Percentiles rank a stretch among this genome's conserved stretches.
These are phyloP conservation scores for Trypanosomatidae sp. DNA, from an alignment of 208 protist genomes.

Conservation along the genomic window DNA sequence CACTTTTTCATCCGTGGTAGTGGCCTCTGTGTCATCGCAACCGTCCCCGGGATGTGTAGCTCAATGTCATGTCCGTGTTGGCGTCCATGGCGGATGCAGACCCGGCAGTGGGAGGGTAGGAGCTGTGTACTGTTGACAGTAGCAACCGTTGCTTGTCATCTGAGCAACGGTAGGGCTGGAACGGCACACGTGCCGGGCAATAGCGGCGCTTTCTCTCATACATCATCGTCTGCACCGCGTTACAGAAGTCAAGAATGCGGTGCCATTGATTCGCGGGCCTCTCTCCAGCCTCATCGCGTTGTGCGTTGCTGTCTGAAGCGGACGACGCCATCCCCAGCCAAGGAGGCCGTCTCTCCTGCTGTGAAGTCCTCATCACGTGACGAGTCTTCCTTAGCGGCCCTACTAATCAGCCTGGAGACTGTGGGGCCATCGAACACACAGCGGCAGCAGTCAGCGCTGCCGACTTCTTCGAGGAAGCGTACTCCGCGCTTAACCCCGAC, in stretches of 20 bases:
- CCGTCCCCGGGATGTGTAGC: background rate
- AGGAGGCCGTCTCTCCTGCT: background rate
- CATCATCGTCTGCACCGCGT: background rate
- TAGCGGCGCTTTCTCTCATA: background rate
- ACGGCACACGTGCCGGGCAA: background rate
- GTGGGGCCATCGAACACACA: background rate
- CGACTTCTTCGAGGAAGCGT: background rate
- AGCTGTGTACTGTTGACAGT: background rate
- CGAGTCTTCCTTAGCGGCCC: background rate
- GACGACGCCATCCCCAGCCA: background rate
- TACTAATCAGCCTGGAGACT: background rate
- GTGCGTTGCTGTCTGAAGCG: background rate
- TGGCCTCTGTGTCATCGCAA: background rate
- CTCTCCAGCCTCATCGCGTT: constrained; percentile 1
- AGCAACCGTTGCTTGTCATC: constrained; percentile 1
- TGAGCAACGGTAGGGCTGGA: background rate
- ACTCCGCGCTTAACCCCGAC: background rate
- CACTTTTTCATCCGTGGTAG: background rate
- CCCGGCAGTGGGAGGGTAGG: background rate
- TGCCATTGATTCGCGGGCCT: background rate
- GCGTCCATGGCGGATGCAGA: background rate
- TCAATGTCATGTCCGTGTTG: background rate
- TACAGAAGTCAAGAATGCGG: constrained; percentile 1
- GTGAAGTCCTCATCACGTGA: background rate
- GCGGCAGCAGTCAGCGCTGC: background rate